A percentile compares a stretch with the other conserved stretches of the same genome.
phyloP scores from a whole-genome alignment of 768 basidiomycete species.

The Panaeolus papilionaceus region DNA sequence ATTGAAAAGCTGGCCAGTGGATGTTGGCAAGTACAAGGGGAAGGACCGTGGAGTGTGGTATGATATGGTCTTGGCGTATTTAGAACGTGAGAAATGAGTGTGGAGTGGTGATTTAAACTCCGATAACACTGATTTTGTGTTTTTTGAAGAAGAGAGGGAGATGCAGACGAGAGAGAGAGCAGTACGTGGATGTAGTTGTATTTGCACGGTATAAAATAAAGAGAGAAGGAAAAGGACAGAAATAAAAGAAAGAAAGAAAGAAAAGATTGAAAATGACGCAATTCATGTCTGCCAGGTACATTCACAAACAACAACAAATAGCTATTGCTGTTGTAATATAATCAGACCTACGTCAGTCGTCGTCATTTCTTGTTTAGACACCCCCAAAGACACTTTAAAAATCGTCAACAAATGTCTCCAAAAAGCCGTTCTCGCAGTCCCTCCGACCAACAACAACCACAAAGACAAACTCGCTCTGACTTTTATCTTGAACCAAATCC shows the following conservation, averaged over 20 bases:
- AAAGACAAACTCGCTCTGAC: conserved; percentile 62
- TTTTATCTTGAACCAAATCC: conserved; percentile 89
- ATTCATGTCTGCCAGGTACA: conserved; percentile 30
- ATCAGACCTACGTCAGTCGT: conserved; percentile 55
- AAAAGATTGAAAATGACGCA: conserved; percentile 26
- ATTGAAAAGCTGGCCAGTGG: conserved; percentile 68
- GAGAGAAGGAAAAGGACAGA: conserved; percentile 21
- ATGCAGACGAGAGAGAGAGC: no score
- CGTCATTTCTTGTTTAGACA: conserved; percentile 50
- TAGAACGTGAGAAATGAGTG: conserved; percentile 33
- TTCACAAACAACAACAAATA: conserved; percentile 48
- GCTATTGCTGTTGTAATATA: conserved; percentile 41
- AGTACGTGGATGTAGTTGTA: neutral
- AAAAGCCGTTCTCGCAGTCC: conserved; percentile 43
- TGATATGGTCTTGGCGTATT: conserved; percentile 40
- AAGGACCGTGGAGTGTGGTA: conserved; percentile 39
- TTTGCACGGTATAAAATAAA: conserved; percentile 8
- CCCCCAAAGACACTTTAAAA: conserved; percentile 40
- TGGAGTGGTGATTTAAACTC: no score
- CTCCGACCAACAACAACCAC: conserved; percentile 30
- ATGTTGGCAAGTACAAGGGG: conserved; percentile 60
- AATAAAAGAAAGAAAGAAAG: conserved; percentile 27
- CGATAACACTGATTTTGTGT: no score
- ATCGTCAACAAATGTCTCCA: conserved; percentile 41
- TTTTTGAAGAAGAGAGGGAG: no score